Percentiles rank a stretch among this genome's conserved stretches.
These are phyloP conservation scores for Kluyveromyces sp. DNA, from an alignment of 1,139 yeast genomes.

Conservation along the genomic window DNA sequence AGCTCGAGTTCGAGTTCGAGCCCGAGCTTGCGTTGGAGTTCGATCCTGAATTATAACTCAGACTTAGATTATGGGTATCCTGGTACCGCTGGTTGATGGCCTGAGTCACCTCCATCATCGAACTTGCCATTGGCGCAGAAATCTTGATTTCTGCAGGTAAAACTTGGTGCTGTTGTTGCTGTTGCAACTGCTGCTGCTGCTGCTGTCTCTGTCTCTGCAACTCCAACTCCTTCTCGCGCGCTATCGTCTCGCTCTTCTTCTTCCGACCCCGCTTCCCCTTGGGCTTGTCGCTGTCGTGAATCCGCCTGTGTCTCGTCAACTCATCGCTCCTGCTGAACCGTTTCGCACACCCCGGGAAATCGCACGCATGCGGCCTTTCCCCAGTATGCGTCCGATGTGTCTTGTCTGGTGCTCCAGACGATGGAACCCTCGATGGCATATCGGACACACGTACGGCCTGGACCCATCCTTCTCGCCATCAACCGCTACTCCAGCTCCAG, in stretches of 20 bases:
- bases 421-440: conserved; percentile 57
- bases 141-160: too few species aligned
- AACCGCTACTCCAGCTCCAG: conserved; percentile 1
- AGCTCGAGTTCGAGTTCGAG: background rate
- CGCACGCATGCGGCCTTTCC: conserved; percentile 69
- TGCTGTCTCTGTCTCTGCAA: background rate
- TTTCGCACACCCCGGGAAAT: conserved; percentile 58
- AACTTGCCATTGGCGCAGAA: too few species aligned
- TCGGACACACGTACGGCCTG: conserved; percentile 50
- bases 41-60: too few species aligned
- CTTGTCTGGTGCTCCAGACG: conserved; percentile 62
- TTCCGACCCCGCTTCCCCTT: conserved; percentile 46
- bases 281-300: conserved; percentile 50
- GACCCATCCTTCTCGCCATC: conserved; percentile 20
- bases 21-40: background rate
- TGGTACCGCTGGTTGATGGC: too few species aligned
- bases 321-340: conserved; percentile 64
- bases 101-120: too few species aligned
- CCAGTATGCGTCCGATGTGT: conserved; percentile 68
- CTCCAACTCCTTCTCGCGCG: conserved; percentile 4
- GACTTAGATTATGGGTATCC: too few species aligned
- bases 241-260: conserved; percentile 26
- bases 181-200: background rate
- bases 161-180: background rate
- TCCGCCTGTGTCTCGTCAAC: conserved; percentile 57